Evolutionary conservation across 768 basidiomycete genomes (phyloP), one percentile per base, ranked within the genome.

Genomic region (Leccinum uliginosum): DNA sequence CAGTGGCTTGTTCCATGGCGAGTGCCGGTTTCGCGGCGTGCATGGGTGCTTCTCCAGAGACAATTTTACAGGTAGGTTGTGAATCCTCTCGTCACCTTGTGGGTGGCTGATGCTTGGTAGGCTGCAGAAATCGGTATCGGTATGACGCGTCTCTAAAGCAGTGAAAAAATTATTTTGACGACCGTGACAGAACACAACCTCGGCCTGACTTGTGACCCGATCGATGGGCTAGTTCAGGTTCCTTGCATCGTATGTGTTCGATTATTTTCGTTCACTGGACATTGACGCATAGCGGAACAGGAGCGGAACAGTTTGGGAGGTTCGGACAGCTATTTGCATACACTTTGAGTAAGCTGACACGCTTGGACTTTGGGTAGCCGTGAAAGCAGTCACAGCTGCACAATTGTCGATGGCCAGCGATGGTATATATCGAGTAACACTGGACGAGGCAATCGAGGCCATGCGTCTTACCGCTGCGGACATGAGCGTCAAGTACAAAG

Each of bases 1-100:
- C 53, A 83, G 96, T 98, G 43, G 95, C 96, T 2, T 93, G 92
- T 66, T 92, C 93, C 4, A 98, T 98, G 96, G 96, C 94, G 0
- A 87, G 87, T 53, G 93, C 87, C 47, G 95, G 91, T 0, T 95
- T 96, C 66, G 89, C 92, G 4, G 95, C 95, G 6, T 95, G 92
- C 67, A 89, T 97, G 87, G 95, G 95, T 57, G 91, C 87, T 40
- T 82, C 87, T 2, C 91, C 91, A 9, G 90, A 91, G 70, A 91
- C 86, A 10, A 85, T 91, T 5, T 73, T 91, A 15, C 90, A 91
- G 75, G 86, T 85, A 55, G 55, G 74, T 62, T 4, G 38, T 54
- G 9, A 43, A 21, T 32, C 26, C 14, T 47, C 5, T 55, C n/a
- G 17, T 12, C 27, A 43, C 6, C 11, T 32, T 30, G 24, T 9